Conservation (phyloP, 441 rosid genomes). For the Dalechampia spathulata region DNA sequence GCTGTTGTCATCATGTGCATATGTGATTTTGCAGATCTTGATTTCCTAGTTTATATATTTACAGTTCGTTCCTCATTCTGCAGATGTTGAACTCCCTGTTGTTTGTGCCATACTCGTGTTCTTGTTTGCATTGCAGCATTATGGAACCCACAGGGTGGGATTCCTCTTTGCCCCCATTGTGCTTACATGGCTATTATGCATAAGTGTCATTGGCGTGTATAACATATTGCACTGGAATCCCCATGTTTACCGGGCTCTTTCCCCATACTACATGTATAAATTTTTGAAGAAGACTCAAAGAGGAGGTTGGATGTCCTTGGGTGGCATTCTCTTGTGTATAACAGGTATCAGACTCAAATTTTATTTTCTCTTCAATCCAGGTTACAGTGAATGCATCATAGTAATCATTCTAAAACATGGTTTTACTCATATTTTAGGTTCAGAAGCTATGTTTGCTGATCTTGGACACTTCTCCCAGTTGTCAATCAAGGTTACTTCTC, state of each 20-base stretch:
- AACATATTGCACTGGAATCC: conserved; percentile 82
- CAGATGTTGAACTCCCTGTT: conserved; percentile 80
- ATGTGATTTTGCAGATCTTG: too few relatives aligned
- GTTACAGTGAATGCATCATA: too few relatives aligned
- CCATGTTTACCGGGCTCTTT: conserved; percentile 76
- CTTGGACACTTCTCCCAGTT: conserved; percentile 85
- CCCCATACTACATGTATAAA: conserved; percentile 83
- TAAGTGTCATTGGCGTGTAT: conserved; percentile 69
- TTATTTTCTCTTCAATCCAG: neutral
- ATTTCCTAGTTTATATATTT: too few relatives aligned
- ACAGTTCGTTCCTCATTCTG: too few relatives aligned
- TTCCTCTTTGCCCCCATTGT: conserved; percentile 83
- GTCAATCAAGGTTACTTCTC: conserved; percentile 54
- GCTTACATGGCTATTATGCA: conserved; percentile 71
- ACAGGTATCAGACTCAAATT: conserved; percentile 38
- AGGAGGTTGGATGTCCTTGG: conserved; percentile 89
- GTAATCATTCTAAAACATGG: neutral
- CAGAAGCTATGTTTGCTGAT: conserved; percentile 96
- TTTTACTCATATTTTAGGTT: conserved; percentile 34
- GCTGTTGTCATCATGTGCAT: too few relatives aligned
- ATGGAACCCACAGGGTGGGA: conserved; percentile 84
- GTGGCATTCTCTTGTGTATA: conserved; percentile 79
- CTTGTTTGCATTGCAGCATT: conserved; percentile 85
- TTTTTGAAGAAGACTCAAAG: conserved; percentile 76
- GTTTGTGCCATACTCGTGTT: conserved; percentile 63